phyloP scores from a whole-genome alignment of 345 rosid genomes.

The Salix dunnii region DNA sequence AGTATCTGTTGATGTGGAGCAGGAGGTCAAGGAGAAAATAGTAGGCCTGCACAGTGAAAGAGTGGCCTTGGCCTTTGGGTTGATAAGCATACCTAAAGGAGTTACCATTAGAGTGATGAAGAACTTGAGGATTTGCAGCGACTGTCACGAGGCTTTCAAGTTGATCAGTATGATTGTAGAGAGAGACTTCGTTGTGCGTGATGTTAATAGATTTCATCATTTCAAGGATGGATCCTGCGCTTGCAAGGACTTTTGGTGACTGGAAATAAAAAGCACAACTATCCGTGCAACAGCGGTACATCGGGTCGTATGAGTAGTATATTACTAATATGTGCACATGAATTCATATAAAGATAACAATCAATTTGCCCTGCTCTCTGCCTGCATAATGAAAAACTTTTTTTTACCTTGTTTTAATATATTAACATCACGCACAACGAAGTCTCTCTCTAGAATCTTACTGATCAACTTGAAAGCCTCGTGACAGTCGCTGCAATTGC shows the following conservation, averaged over 20 bases:
- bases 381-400: too few species aligned
- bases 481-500: too few species aligned
- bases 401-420: too few species aligned
- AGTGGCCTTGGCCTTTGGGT: conserved; percentile 59
- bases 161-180: conserved; percentile 51
- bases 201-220: conserved; percentile 72
- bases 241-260: conserved; percentile 63
- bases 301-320: too few species aligned
- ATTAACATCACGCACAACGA: too few species aligned
- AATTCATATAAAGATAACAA: too few species aligned
- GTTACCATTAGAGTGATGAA: conserved; percentile 54
- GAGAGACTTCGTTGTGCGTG: conserved; percentile 65
- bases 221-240: conserved; percentile 53
- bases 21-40: conserved; percentile 55
- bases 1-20: conserved; percentile 59
- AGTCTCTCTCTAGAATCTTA: too few species aligned
- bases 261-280: too few species aligned
- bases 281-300: too few species aligned
- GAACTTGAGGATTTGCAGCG: conserved; percentile 71
- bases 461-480: too few species aligned
- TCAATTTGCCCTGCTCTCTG: too few species aligned
- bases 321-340: too few species aligned
- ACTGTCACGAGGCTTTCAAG: conserved; percentile 72
- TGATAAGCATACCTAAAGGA: conserved; percentile 45
- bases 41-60: conserved; percentile 69